phyloP scores from a whole-genome alignment of 306 rosid genomes.

The Luffa aegyptiaca region DNA sequence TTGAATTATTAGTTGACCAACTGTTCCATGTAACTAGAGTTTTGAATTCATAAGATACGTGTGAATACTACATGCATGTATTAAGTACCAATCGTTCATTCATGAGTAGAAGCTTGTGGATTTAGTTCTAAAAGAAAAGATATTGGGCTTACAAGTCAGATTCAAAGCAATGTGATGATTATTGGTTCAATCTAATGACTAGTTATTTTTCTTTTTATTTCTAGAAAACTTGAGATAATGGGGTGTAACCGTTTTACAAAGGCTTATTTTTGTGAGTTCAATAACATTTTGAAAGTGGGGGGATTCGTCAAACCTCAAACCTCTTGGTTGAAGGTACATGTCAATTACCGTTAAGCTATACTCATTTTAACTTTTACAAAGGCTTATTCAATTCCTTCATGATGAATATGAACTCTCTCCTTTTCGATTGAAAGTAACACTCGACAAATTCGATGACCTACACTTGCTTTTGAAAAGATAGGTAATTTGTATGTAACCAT shows the following conservation, averaged over 20 bases:
- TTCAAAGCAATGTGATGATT: neutral
- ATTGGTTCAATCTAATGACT: neutral
- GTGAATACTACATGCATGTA: neutral
- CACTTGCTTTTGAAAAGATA: neutral
- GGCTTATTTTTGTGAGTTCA: neutral
- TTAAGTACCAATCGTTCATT: neutral
- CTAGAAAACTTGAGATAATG: neutral
- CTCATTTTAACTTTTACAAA: neutral
- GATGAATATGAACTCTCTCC: neutral
- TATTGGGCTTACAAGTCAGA: neutral
- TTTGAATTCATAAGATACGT: neutral
- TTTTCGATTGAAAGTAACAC: neutral
- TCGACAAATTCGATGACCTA: neutral
- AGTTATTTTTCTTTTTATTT: neutral
- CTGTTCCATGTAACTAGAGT: slow-evolving; percentile 5
- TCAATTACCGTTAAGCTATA: no score
- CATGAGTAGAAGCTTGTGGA: neutral
- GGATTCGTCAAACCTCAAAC: no score
- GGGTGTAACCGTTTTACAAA: neutral
- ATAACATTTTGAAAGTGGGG: no score
- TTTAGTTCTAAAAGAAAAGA: neutral
- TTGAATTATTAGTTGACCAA: neutral
- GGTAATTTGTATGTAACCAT: neutral
- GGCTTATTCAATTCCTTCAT: neutral
- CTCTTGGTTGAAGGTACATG: no score